Conservation (phyloP, 768 basidiomycete genomes). For the Xerocomellus chrysenteron region DNA sequence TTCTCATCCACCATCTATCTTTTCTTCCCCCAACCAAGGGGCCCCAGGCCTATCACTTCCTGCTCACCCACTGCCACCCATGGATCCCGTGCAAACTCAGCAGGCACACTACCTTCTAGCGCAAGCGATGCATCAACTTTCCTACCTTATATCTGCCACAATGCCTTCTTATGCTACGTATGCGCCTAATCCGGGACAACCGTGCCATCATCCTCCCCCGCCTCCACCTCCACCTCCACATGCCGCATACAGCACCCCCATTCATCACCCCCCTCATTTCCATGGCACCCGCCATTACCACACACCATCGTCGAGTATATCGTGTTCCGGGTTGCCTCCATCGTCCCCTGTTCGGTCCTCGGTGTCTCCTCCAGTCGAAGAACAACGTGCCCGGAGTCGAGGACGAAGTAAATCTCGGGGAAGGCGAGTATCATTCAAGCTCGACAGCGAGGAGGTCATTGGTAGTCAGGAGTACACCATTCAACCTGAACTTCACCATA, state of each 20-base stretch:
- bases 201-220: constrained; percentile 17
- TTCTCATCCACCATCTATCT: constrained; percentile 15
- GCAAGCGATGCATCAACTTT: constrained; percentile 42
- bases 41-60: constrained; percentile 21
- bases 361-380: constrained; percentile 36
- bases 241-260: constrained; percentile 5
- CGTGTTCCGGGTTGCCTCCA: constrained; percentile 50
- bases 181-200: constrained; percentile 18
- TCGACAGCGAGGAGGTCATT: constrained; percentile 31
- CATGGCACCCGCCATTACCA: constrained; percentile 21
- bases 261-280: constrained; percentile 13
- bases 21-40: constrained; percentile 18
- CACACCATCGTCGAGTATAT: constrained; percentile 41
- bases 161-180: constrained; percentile 27
- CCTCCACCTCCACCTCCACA: constrained; percentile 1
- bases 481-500: constrained; percentile 4
- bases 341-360: constrained; percentile 46
- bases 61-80: constrained; percentile 28
- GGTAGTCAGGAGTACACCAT: constrained; percentile 3
- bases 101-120: constrained; percentile 38
- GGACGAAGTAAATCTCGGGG: constrained; percentile 53
- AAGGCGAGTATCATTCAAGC: constrained; percentile 55
- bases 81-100: constrained; percentile 33
- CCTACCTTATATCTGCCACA: constrained; percentile 37
- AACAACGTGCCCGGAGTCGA: constrained; percentile 38